Percentiles rank a stretch among this genome's conserved stretches.
Conservation (phyloP, 2,329 filamentous ascomycete species). For the Fusarium anguioides region DNA sequence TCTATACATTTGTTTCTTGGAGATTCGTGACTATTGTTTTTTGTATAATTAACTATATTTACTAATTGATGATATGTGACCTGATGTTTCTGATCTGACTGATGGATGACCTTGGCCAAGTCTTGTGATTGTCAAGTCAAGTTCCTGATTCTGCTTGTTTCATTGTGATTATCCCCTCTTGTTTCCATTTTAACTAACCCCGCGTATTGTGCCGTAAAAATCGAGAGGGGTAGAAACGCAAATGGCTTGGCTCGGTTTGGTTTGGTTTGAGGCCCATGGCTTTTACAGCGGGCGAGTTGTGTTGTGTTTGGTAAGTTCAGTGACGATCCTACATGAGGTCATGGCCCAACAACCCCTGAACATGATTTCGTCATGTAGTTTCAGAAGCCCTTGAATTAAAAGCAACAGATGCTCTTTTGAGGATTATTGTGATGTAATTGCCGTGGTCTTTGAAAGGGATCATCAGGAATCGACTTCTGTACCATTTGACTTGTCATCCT, state of each 20-base stretch:
- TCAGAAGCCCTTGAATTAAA: conserved; percentile 5
- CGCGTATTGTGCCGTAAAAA: conserved; percentile 3
- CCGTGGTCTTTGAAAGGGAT: not conserved
- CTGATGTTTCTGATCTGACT: not conserved
- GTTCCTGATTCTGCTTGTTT: conserved; percentile 1
- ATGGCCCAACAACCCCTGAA: conserved; percentile 38
- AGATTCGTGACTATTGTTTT: not conserved
- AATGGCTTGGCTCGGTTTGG: too few relatives aligned
- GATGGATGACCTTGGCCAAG: too few relatives aligned
- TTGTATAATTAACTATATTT: not conserved
- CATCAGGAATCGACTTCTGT: not conserved
- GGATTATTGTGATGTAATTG: conserved; percentile 23
- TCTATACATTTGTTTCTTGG: not conserved
- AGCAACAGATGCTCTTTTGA: not conserved
- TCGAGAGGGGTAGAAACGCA: conserved; percentile 20
- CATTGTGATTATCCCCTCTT: conserved; percentile 5
- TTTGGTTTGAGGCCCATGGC: conserved; percentile 30
- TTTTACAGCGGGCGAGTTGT: conserved; percentile 20
- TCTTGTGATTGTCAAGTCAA: not conserved
- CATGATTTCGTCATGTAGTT: conserved; percentile 42
- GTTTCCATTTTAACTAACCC: conserved; percentile 21
- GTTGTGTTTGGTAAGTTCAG: conserved; percentile 6
- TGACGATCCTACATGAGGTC: conserved; percentile 42
- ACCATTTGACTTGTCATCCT: not conserved
- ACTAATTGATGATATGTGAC: not conserved